Evolutionary conservation across 2,329 filamentous ascomycete species (phyloP).

Genomic region (Beauveria sp.): DNA sequence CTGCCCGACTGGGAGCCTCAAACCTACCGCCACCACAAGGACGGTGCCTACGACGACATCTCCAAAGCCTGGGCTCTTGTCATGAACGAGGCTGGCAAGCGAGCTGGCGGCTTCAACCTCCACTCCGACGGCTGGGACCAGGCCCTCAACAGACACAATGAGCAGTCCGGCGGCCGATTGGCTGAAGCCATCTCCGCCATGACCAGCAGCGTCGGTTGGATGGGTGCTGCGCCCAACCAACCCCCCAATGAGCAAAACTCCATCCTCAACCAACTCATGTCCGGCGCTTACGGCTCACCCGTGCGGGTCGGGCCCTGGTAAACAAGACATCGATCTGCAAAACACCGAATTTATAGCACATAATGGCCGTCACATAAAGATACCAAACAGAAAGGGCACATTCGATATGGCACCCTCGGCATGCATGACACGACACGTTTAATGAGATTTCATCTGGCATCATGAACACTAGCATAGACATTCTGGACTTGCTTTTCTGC

Average conservation of each 20-base stretch:
- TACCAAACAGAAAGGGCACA: slow-evolving; percentile 1
- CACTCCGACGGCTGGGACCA: slow-evolving; percentile 92
- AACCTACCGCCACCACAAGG: slow-evolving; percentile 84
- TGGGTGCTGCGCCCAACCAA: slow-evolving; percentile 39
- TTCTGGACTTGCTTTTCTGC: slow-evolving; percentile 22
- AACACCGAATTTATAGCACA: slow-evolving; percentile 9
- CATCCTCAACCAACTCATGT: slow-evolving; percentile 55
- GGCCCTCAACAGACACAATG: slow-evolving; percentile 77
- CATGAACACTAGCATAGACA: slow-evolving; percentile 29
- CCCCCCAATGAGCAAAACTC: slow-evolving; percentile 41
- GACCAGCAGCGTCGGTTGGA: slow-evolving; percentile 69
- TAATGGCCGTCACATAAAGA: slow-evolving; percentile 9
- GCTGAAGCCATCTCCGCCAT: slow-evolving; percentile 73
- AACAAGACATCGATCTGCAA: slow-evolving; percentile 9
- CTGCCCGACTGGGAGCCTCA: slow-evolving; percentile 87
- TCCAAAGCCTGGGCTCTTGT: slow-evolving; percentile 88
- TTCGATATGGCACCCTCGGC: not conserved
- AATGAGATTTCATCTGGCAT: slow-evolving; percentile 24
- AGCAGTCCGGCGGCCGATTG: slow-evolving; percentile 75
- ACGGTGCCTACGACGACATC: slow-evolving; percentile 94
- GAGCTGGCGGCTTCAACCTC: slow-evolving; percentile 80
- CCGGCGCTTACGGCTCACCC: slow-evolving; percentile 50
- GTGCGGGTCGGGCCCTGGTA: slow-evolving; percentile 59
- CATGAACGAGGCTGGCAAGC: slow-evolving; percentile 83
- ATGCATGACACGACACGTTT: slow-evolving; percentile 22